Evolutionary conservation across 768 basidiomycete species (phyloP).

Genomic region (Hortiboletus campestris): DNA sequence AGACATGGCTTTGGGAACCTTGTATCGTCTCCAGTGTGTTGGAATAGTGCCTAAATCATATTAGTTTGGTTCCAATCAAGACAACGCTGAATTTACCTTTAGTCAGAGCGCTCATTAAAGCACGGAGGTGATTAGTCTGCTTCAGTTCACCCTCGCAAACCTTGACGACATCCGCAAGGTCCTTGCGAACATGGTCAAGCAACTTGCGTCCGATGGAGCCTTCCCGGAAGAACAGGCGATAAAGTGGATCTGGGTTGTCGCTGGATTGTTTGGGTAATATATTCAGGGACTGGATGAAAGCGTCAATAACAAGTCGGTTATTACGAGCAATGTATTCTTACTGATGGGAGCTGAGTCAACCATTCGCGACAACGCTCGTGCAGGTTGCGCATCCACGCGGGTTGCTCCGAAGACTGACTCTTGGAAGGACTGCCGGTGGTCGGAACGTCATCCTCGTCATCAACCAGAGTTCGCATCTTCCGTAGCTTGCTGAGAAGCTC

Average conservation of each 20-base stretch:
- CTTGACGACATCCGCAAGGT: slow-evolving; percentile 76
- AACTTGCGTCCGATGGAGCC: slow-evolving; percentile 76
- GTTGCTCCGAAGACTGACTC: slow-evolving; percentile 68
- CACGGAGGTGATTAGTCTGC: slow-evolving; percentile 95
- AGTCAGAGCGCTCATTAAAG: slow-evolving; percentile 82
- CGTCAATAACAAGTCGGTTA: slow-evolving; percentile 10
- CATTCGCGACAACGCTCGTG: slow-evolving; percentile 82
- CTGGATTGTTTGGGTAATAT: slow-evolving; percentile 60
- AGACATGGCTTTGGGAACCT: slow-evolving; percentile 77
- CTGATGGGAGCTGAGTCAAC: slow-evolving; percentile 73
- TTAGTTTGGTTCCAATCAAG: slow-evolving; percentile 6
- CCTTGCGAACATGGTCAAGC: slow-evolving; percentile 73
- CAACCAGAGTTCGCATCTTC: slow-evolving; percentile 87
- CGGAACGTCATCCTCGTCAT: slow-evolving; percentile 75
- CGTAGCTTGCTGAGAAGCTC: slow-evolving; percentile 82
- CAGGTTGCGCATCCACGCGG: slow-evolving; percentile 92
- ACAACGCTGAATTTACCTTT: slow-evolving; percentile 59
- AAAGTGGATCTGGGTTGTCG: slow-evolving; percentile 81
- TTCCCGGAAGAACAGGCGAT: slow-evolving; percentile 87
- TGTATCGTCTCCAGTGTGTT: slow-evolving; percentile 84
- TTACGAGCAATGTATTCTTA: slow-evolving; percentile 34
- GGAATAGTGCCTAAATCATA: slow-evolving; percentile 74
- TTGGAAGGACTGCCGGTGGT: slow-evolving; percentile 55
- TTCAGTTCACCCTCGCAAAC: slow-evolving; percentile 87
- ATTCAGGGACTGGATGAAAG: slow-evolving; percentile 52